phyloP scores from a whole-genome alignment of 768 basidiomycete genomes.

The Melanogaster broomeanus region DNA sequence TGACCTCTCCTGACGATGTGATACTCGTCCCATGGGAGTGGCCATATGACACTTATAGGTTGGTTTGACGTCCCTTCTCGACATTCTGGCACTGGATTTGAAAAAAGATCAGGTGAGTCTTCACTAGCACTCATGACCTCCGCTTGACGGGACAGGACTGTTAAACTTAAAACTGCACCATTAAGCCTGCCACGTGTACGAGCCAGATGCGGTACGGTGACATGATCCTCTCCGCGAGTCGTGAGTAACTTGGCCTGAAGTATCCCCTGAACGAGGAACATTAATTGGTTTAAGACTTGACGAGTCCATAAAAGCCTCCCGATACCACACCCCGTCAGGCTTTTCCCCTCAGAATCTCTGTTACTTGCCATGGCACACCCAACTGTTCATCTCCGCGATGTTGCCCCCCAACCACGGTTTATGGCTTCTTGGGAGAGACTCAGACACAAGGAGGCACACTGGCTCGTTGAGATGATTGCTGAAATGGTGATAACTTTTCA shows the following conservation, averaged over 20 bases:
- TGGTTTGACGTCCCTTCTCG: neutral
- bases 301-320: neutral
- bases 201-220: neutral
- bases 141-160: too few species aligned
- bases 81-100: neutral
- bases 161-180: neutral
- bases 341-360: neutral
- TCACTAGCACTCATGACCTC: too few species aligned
- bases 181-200: neutral
- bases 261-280: too few species aligned
- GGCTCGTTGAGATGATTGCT: conserved; percentile 59
- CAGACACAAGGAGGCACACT: conserved; percentile 48
- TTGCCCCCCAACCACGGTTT: conserved; percentile 38
- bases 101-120: neutral
- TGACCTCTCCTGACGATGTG: too few species aligned
- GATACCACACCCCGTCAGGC: neutral
- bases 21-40: too few species aligned
- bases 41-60: too few species aligned
- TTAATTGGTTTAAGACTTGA: neutral
- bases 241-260: neutral
- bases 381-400: conserved; percentile 43
- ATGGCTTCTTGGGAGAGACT: conserved; percentile 53
- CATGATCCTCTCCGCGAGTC: neutral
- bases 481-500: conserved; percentile 48
- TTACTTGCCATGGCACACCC: conserved; percentile 21